Base-by-base conservation (phyloP, 2,329 filamentous ascomycete species). In the Exophiala alcalophila region DNA sequence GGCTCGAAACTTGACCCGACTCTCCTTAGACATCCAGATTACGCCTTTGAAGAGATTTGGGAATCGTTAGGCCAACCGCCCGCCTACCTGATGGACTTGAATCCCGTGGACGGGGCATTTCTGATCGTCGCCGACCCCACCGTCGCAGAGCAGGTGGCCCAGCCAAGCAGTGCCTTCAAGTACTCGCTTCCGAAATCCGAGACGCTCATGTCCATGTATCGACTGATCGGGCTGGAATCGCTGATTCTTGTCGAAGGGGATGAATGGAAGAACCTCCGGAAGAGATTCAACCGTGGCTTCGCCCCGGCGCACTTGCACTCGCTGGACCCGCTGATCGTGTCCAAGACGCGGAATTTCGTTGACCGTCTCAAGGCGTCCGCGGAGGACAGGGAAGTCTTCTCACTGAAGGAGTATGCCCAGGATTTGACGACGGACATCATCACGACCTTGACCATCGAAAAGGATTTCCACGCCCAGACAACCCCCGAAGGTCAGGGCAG, bases 371-470 rank as follows among this genome's bases (percentile, higher is more conserved):
- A 47, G 27, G 61, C 1, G 45, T 44, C 20, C 49, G 56, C 18
- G 57, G 58, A 5, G 41, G 49, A 26, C 63, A 60, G 61, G 58
- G 60, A 14, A 34, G 50, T 10, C 53, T 64, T n/a, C 65, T 65
- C 21, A 39, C 52, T 71, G 4, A 59, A 69, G 39, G 49, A 61
- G 5, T 59, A 57, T 12, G 61, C 65, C 2, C 65, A 59, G 4
- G 64, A 65, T 37, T 49, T 71, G 11, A 65, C 68, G 0, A 62
- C 69, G 6, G 67, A 71, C 32, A 57, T 70, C 19, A 71, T 69
- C 31, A 55, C 55, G 11, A 57, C 63, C n/a, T 59, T 64, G 10
- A 56, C 62, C 2, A 47, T 69, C 58, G 66, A 49, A 15, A 47
- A 48, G 27, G 47, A 53, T 23, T 55, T 53, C 24, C 37, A 44